Percentiles rank a stretch among this genome's conserved stretches.
Conservation (phyloP, 495 filamentous ascomycete species). For the Hypoxylon perforatum region DNA sequence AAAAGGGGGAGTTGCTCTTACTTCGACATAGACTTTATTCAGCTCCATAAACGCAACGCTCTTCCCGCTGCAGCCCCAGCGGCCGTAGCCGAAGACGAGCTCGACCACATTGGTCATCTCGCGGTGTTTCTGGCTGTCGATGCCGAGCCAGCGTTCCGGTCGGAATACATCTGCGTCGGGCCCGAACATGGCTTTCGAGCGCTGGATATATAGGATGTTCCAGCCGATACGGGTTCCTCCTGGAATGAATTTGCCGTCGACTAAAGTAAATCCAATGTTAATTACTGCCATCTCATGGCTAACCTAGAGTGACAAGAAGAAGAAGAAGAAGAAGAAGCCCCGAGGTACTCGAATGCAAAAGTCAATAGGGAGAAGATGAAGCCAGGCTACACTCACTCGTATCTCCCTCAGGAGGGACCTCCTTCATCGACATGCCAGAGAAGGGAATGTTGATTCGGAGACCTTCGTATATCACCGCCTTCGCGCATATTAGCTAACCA, state of each 20-base stretch:
- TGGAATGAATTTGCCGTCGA: slow-evolving; percentile 67
- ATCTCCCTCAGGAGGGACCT: slow-evolving; percentile 53
- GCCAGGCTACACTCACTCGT: slow-evolving; percentile 21
- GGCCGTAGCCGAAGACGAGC: slow-evolving; percentile 49
- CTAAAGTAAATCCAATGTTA: slow-evolving; percentile 44
- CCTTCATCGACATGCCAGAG: slow-evolving; percentile 58
- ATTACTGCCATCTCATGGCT: slow-evolving; percentile 58
- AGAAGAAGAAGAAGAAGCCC: no score
- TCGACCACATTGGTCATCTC: slow-evolving; percentile 50
- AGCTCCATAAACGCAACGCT: slow-evolving; percentile 54
- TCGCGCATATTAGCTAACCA: slow-evolving; percentile 12
- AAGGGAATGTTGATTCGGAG: slow-evolving; percentile 54
- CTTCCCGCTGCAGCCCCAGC: slow-evolving; percentile 52
- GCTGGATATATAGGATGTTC: slow-evolving; percentile 38
- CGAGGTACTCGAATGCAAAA: no score
- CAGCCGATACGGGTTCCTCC: slow-evolving; percentile 65
- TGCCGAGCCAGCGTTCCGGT: slow-evolving; percentile 65
- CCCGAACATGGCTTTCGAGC: slow-evolving; percentile 55
- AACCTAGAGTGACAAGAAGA: slow-evolving; percentile 43
- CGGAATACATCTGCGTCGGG: slow-evolving; percentile 57
- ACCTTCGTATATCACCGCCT: slow-evolving; percentile 55
- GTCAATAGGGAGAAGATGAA: slow-evolving; percentile 42
- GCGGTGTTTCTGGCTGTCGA: slow-evolving; percentile 41
- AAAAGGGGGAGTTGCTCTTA: slow-evolving; percentile 33
- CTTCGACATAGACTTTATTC: slow-evolving; percentile 65